Conservation (phyloP, 2,329 filamentous ascomycete species). For the Beauveria australis region DNA sequence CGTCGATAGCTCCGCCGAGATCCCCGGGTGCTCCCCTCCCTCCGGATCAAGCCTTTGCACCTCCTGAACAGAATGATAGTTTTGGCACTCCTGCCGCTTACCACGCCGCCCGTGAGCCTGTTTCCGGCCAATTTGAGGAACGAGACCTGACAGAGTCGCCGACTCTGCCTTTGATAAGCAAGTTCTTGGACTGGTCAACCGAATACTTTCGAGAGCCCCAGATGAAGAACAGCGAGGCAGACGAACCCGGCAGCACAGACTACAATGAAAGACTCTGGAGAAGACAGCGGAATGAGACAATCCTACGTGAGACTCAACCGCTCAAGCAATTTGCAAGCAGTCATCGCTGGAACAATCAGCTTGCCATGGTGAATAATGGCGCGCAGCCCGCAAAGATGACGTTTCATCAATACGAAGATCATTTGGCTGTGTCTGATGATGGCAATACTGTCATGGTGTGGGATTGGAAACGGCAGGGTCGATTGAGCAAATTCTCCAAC, state of each 20-base stretch:
- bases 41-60: constrained; percentile 36
- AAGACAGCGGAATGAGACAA: constrained; percentile 83
- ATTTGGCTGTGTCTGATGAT: constrained; percentile 88
- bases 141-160: constrained; percentile 52
- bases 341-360: constrained; percentile 77
- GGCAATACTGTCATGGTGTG: constrained; percentile 84
- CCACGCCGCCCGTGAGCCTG: constrained; percentile 66
- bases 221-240: constrained; percentile 92
- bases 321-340: constrained; percentile 81
- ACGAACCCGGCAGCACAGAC: constrained; percentile 91
- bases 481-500: constrained; percentile 82
- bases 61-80: constrained; percentile 69
- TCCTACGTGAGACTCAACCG: constrained; percentile 86
- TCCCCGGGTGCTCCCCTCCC: constrained; percentile 30
- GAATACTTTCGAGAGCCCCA: constrained; percentile 98
- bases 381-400: constrained; percentile 88
- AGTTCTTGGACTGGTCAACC: constrained; percentile 90
- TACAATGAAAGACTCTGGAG: constrained; percentile 95
- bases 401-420: constrained; percentile 96
- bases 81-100: constrained; percentile 61
- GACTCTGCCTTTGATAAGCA: constrained; percentile 67
- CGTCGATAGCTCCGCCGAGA: constrained; percentile 16
- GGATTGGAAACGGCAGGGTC: constrained; percentile 77
- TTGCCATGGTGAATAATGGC: constrained; percentile 79
- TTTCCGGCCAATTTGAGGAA: constrained; percentile 65